A percentile compares a stretch with the other conserved stretches of the same genome.
Conservation (phyloP, 1,139 yeast species). For the Debaryomyces nepalensis region DNA sequence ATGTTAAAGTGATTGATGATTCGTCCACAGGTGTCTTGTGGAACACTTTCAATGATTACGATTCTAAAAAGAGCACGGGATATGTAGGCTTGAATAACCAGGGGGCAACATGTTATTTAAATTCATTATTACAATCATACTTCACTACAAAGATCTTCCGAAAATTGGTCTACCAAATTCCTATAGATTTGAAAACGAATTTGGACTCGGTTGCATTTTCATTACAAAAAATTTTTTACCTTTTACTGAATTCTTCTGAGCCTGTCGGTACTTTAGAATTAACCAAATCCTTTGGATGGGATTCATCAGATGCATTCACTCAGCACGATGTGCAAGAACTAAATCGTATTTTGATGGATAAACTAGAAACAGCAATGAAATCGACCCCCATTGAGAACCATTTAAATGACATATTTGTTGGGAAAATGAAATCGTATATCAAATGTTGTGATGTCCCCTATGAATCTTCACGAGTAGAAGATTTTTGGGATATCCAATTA, state of each 20-base stretch:
- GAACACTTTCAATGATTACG: slow-evolving; percentile 85
- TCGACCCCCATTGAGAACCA: slow-evolving; percentile 83
- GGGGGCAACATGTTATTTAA: slow-evolving; percentile 97
- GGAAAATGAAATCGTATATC: slow-evolving; percentile 94
- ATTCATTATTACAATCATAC: slow-evolving; percentile 88
- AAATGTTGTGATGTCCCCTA: slow-evolving; percentile 94
- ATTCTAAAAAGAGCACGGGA: slow-evolving; percentile 86
- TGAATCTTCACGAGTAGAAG: slow-evolving; percentile 91
- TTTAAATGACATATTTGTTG: slow-evolving; percentile 85
- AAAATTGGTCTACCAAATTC: slow-evolving; percentile 85
- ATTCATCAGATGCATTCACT: slow-evolving; percentile 90
- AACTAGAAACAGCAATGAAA: slow-evolving; percentile 89
- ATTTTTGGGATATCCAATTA: slow-evolving; percentile 96
- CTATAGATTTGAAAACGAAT: slow-evolving; percentile 56
- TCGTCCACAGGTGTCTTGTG: slow-evolving; percentile 90
- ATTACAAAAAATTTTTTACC: slow-evolving; percentile 84
- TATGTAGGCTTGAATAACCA: slow-evolving; percentile 93
- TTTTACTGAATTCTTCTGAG: slow-evolving; percentile 68
- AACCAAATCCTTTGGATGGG: slow-evolving; percentile 97
- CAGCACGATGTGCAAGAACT: slow-evolving; percentile 98
- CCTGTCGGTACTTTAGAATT: slow-evolving; percentile 87
- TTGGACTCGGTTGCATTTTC: slow-evolving; percentile 74
- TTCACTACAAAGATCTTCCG: slow-evolving; percentile 84
- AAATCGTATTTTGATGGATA: slow-evolving; percentile 94
- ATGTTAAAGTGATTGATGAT: slow-evolving; percentile 78